Evolutionary conservation across 2,329 filamentous ascomycete species (phyloP).

Genomic region (Xylaria sp.): DNA sequence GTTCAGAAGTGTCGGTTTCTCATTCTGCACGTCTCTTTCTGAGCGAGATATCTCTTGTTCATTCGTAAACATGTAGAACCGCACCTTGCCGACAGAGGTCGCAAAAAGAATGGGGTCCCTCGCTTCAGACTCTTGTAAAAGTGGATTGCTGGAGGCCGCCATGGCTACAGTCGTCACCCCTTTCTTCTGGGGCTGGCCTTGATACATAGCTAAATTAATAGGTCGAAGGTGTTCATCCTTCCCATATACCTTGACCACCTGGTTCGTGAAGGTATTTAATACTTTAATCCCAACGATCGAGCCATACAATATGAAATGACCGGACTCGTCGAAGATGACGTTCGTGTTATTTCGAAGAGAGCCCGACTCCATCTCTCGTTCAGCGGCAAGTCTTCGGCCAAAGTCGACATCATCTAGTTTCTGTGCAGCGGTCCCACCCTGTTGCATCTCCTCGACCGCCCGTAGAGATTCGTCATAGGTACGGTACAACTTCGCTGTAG

Average conservation of each 20-base stretch:
- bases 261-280: slow-evolving; percentile 94
- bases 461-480: slow-evolving; percentile 95
- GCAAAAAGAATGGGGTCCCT: slow-evolving; percentile 88
- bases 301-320: slow-evolving; percentile 93
- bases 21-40: slow-evolving; percentile 91
- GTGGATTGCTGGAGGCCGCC: slow-evolving; percentile 93
- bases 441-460: slow-evolving; percentile 93
- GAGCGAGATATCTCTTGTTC: slow-evolving; percentile 84
- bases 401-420: slow-evolving; percentile 93
- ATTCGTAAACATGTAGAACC: slow-evolving; percentile 99
- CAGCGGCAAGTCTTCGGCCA: slow-evolving; percentile 83
- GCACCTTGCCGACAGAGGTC: slow-evolving; percentile 85
- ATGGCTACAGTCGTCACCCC: slow-evolving; percentile 93
- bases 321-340: slow-evolving; percentile 94
- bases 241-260: slow-evolving; percentile 88
- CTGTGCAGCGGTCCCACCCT: slow-evolving; percentile 83
- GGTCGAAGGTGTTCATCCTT: slow-evolving; percentile 89
- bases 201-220: slow-evolving; percentile 86
- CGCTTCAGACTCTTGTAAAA: slow-evolving; percentile 90
- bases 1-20: slow-evolving; percentile 78
- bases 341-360: slow-evolving; percentile 77
- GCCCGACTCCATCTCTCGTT: slow-evolving; percentile 83
- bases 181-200: slow-evolving; percentile 95
- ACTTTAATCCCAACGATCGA: slow-evolving; percentile 94
- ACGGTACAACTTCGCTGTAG: slow-evolving; percentile 84